phyloP scores from a whole-genome alignment of 2,329 filamentous ascomycete genomes.

The Colletotrichum scovillei region DNA sequence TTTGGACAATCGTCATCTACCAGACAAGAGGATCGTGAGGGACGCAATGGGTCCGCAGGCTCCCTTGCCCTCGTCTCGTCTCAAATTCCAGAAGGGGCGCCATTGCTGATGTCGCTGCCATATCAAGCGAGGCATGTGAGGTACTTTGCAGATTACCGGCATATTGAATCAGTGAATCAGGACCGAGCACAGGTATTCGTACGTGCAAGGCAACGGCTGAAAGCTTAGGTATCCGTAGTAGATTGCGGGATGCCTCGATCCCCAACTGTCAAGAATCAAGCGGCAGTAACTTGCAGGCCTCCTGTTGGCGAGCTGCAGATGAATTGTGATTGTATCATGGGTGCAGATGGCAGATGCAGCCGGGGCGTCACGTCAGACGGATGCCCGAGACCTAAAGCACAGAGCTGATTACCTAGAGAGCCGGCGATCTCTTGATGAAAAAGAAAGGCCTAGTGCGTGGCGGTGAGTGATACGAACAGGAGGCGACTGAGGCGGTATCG shows the following conservation, averaged over 20 bases:
- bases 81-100: slow-evolving; percentile 22
- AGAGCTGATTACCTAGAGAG: slow-evolving; percentile 1
- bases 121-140: slow-evolving; percentile 1
- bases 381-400: neutral
- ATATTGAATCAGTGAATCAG: slow-evolving; percentile 26
- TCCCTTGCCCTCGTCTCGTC: slow-evolving; percentile 18
- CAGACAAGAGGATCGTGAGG: slow-evolving; percentile 3
- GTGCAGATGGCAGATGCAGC: neutral
- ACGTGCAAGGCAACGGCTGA: neutral
- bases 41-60: slow-evolving; percentile 2
- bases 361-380: slow-evolving; percentile 16
- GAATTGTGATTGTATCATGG: slow-evolving; percentile 13
- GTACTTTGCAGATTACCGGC: slow-evolving; percentile 1
- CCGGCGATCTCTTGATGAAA: neutral
- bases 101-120: neutral
- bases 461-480: neutral
- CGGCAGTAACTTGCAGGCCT: neutral
- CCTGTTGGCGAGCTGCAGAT: slow-evolving; percentile 26
- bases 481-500: neutral
- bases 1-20: slow-evolving; percentile 17
- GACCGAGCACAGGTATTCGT: slow-evolving; percentile 11
- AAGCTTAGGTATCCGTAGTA: neutral
- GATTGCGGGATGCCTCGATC: neutral
- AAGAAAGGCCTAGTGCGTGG: neutral
- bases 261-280: neutral